Base-by-base conservation (phyloP, 2,329 filamentous ascomycete species). In the Alternaria novae-zelandiae region DNA sequence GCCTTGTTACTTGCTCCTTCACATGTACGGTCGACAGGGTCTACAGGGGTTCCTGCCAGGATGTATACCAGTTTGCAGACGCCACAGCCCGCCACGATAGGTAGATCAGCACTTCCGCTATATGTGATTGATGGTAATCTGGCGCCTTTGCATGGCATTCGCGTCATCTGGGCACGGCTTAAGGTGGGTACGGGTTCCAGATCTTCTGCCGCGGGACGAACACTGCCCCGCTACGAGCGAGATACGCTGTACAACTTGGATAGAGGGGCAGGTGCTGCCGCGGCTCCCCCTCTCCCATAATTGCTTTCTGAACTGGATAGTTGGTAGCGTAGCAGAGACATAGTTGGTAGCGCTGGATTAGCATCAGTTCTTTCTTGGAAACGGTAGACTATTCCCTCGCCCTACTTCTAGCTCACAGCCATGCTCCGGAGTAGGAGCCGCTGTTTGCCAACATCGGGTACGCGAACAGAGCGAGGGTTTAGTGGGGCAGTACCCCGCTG, bases 91-190 rank as follows among this genome's bases (percentile, higher is more conserved):
- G 65, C 65, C 57, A 64, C 70, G 51, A 72, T 71, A 70, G 70
- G 71, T 63, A 71, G 68, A 72, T 69, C 54, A 57, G 23, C 17
- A 56, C 59, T 58, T 63, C 44, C 43, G 43, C 63, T 62, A 54
- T 59, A 65, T 55, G 45, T 62, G 63, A 67, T 67, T 65, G 61
- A 74, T 73, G 67, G 68, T 10, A 65, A 68, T 69, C 65, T 67
- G 26, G 43, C 41, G 60, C 45, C 46, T 66, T 66, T 63, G 63
- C 70, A 72, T 73, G 68, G 65, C 61, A 61, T 63, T 69, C 65
- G 63, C 69, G 69, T 74, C 70, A 71, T 73, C 63, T 50, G 51
- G 30, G 53, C 65, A 58, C 57, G 54, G 58, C 30, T 43, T 12
- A 32, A 4, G 54, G 54, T 47, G 57, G 54, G 55, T 62, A 67